Evolutionary conservation across 2,329 filamentous ascomycete species (phyloP).

Genomic region (Botryotinia narcissicola): DNA sequence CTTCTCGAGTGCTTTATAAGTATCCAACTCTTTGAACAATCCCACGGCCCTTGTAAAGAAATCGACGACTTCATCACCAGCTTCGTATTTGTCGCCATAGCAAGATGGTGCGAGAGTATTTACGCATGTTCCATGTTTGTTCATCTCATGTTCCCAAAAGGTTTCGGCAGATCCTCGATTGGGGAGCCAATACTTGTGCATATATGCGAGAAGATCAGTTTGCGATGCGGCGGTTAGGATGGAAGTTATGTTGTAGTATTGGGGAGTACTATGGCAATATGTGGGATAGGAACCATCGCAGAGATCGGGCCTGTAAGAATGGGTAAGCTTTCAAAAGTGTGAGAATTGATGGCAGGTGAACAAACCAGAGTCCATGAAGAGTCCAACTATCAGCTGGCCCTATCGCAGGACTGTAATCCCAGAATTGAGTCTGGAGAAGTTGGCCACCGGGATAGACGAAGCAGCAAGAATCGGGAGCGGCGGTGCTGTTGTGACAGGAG

Average conservation of each 20-base stretch:
- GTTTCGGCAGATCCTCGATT: slow-evolving; percentile 56
- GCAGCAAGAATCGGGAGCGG: slow-evolving; percentile 66
- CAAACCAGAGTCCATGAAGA: slow-evolving; percentile 62
- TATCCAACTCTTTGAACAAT: slow-evolving; percentile 53
- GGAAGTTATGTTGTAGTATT: slow-evolving; percentile 62
- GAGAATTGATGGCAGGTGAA: slow-evolving; percentile 1
- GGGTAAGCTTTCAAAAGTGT: slow-evolving; percentile 41
- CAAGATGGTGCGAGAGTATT: slow-evolving; percentile 65
- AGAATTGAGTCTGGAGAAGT: slow-evolving; percentile 74
- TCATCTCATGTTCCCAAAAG: slow-evolving; percentile 63
- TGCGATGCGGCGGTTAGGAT: slow-evolving; percentile 57
- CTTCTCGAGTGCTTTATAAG: slow-evolving; percentile 41
- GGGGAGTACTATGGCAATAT: slow-evolving; percentile 60
- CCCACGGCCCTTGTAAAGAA: slow-evolving; percentile 64
- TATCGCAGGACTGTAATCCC: slow-evolving; percentile 65
- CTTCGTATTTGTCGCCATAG: slow-evolving; percentile 55
- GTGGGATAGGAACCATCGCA: slow-evolving; percentile 69
- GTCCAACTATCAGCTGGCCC: slow-evolving; percentile 70
- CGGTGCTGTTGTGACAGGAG: slow-evolving; percentile 64
- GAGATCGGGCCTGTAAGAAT: slow-evolving; percentile 49
- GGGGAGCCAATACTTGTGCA: slow-evolving; percentile 63
- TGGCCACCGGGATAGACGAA: slow-evolving; percentile 72
- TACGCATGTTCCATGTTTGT: slow-evolving; percentile 72
- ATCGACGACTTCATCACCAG: slow-evolving; percentile 63
- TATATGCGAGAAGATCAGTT: slow-evolving; percentile 59